Percentiles rank a stretch among this genome's conserved stretches.
Conservation (phyloP, 306 rosid genomes). For the Adenanthera pavonina region DNA sequence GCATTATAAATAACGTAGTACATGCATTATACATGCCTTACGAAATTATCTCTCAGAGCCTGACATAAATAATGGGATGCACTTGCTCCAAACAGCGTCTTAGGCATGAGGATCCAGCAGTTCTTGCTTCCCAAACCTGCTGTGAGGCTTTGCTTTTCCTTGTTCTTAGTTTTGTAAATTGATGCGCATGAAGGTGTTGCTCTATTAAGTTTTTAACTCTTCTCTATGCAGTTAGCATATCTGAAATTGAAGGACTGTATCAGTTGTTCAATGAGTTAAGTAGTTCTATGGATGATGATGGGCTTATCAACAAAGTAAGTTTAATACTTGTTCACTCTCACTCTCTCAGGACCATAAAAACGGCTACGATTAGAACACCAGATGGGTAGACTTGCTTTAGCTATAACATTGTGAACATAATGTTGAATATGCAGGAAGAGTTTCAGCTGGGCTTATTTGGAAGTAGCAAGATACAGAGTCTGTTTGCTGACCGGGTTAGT, state of each 20-base stretch:
- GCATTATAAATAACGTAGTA: not conserved
- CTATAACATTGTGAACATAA: constrained; percentile 18
- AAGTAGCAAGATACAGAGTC: constrained; percentile 50
- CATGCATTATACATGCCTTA: not conserved
- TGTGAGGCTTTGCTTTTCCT: constrained; percentile 45
- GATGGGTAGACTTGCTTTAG: not conserved
- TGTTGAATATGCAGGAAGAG: constrained; percentile 55
- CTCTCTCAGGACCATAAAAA: not conserved
- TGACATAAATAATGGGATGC: constrained; percentile 39
- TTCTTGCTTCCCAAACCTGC: constrained; percentile 60
- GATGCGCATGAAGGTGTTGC: not conserved
- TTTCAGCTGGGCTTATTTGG: constrained; percentile 63
- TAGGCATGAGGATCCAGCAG: constrained; percentile 44
- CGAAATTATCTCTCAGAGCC: not conserved
- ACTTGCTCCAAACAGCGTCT: constrained; percentile 47
- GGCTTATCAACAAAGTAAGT: constrained; percentile 62
- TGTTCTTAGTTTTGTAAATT: not conserved
- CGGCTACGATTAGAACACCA: not conserved
- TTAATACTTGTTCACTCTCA: not conserved
- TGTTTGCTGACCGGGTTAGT: constrained; percentile 59
- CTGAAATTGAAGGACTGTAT: constrained; percentile 54
- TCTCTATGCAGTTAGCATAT: constrained; percentile 44
- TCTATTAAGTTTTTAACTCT: not conserved
- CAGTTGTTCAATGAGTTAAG: constrained; percentile 62
- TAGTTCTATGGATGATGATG: constrained; percentile 61